phyloP scores from a whole-genome alignment of 768 basidiomycete species.

The Tulasnella sp. region DNA sequence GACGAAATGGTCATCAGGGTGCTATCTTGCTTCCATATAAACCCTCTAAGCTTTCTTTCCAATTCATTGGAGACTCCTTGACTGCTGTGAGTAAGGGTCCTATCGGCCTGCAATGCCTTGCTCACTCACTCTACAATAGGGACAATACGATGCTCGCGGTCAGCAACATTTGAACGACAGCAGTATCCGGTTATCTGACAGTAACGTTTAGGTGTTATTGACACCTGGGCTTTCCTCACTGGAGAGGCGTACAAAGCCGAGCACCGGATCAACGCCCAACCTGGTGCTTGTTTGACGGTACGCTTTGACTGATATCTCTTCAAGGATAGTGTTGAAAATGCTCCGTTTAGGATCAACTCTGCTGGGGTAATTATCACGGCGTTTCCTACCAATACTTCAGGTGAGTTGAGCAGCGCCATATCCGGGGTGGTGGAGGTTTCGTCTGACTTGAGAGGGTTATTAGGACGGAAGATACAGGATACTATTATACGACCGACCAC shows the following conservation, averaged over 20 bases:
- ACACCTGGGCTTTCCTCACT: conserved; percentile 56
- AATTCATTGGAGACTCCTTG: conserved; percentile 58
- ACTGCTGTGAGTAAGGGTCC: conserved; percentile 47
- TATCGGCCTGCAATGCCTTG: neutral
- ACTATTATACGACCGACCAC: conserved; percentile 52
- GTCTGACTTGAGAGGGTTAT: neutral
- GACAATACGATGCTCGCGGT: conserved; percentile 44
- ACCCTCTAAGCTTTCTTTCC: conserved; percentile 48
- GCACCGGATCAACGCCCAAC: conserved; percentile 52
- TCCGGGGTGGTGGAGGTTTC: neutral
- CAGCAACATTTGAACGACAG: neutral
- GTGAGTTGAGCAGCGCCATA: neutral
- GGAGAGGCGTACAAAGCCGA: conserved; percentile 53
- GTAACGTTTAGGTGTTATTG: conserved; percentile 46
- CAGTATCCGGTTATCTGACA: neutral
- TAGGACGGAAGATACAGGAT: conserved; percentile 58
- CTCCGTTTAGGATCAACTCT: conserved; percentile 30
- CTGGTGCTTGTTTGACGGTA: conserved; percentile 51
- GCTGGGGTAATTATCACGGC: conserved; percentile 34
- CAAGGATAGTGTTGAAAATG: neutral
- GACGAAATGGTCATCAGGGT: conserved; percentile 40
- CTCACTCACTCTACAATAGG: conserved; percentile 39
- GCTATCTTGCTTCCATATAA: conserved; percentile 48
- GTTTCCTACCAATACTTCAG: conserved; percentile 49
- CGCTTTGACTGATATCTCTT: conserved; percentile 17